A percentile compares a stretch with the other conserved stretches of the same genome.
These are phyloP conservation scores for Globisporangium middletonii DNA, from an alignment of 352 stramenopile genomes.

Conservation along the genomic window DNA sequence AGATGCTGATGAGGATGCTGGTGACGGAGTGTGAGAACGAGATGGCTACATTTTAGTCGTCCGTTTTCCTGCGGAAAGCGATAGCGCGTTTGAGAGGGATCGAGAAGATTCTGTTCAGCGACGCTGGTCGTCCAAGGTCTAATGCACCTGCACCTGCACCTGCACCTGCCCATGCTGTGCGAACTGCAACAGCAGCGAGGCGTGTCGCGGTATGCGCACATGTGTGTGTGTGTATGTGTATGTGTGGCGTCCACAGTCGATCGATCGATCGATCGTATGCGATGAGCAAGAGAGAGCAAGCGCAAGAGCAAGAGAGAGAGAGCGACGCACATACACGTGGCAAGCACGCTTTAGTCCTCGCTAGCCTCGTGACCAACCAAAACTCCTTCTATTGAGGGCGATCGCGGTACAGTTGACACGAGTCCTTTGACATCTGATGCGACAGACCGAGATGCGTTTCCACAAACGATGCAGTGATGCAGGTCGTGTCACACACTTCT, in stretches of 20 bases:
- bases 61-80: too few relatives aligned
- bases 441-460: neutral
- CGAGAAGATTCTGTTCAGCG: slow-evolving; percentile 9
- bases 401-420: neutral
- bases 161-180: neutral
- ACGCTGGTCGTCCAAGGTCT: neutral
- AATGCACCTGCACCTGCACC: neutral
- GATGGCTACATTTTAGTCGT: slow-evolving; percentile 2
- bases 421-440: too few relatives aligned
- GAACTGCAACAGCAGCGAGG: too few relatives aligned
- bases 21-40: neutral
- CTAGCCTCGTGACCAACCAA: slow-evolving; percentile 9
- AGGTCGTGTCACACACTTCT: neutral
- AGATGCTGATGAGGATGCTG: neutral
- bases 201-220: too few relatives aligned
- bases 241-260: too few relatives aligned
- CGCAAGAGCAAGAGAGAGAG: too few relatives aligned
- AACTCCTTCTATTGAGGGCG: slow-evolving; percentile 15
- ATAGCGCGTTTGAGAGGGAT: neutral
- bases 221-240: too few relatives aligned
- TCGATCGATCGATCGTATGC: too few relatives aligned
- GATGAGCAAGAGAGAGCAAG: too few relatives aligned
- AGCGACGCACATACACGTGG: neutral
- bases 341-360: neutral
- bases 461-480: neutral